Evolutionary conservation across 1,284 basidiomycete species (phyloP).

Genomic region (Trichosporon sp.): DNA sequence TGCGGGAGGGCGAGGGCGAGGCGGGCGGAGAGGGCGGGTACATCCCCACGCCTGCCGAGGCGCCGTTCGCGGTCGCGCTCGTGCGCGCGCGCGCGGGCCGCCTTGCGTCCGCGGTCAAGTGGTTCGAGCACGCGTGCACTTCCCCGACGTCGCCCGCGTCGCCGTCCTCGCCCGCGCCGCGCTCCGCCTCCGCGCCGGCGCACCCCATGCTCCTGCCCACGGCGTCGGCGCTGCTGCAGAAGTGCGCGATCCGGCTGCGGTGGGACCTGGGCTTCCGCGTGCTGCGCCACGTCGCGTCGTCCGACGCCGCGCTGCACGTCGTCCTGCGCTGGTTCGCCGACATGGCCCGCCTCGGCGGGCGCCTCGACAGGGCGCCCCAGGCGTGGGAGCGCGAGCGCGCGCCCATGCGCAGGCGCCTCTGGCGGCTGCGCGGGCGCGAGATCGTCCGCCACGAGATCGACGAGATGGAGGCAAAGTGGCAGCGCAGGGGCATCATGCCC

Average conservation of each 20-base stretch:
- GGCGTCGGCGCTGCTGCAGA: neutral
- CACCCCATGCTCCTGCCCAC: conserved; percentile 3
- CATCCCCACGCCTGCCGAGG: neutral
- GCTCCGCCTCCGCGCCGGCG: neutral
- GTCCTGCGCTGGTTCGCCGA: neutral
- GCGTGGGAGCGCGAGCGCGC: neutral
- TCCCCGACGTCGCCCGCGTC: neutral
- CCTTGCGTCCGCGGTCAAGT: neutral
- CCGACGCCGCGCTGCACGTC: neutral
- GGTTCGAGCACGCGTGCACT: neutral
- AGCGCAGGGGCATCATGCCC: neutral
- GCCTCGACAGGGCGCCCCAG: neutral
- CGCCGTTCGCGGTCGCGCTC: conserved; percentile 5
- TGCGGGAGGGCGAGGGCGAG: neutral
- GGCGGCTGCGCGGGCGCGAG: neutral
- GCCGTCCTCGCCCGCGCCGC: neutral
- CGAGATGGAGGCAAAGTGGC: neutral
- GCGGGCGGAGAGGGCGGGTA: neutral
- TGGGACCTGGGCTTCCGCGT: conserved; percentile 6
- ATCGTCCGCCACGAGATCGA: neutral
- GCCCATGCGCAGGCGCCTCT: neutral
- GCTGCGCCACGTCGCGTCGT: neutral
- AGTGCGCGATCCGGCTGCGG: neutral
- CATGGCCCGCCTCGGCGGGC: neutral
- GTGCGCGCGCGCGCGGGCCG: conserved; percentile 7